phyloP scores from a whole-genome alignment of 2,329 filamentous ascomycete species.

The Ophiostoma ulmi region DNA sequence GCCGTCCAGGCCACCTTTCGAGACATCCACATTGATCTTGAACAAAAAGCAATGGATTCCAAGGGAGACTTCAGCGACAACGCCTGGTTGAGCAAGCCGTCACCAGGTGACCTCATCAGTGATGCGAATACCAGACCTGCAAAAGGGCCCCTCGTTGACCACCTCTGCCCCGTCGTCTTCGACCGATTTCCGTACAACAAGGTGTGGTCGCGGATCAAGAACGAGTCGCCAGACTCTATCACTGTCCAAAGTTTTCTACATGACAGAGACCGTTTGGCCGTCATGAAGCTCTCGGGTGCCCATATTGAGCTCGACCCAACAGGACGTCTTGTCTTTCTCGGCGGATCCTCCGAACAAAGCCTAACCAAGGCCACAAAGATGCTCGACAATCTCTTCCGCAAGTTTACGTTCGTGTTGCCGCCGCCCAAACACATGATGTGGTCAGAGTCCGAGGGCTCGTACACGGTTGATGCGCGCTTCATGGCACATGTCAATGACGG shows the following conservation, averaged over 20 bases:
- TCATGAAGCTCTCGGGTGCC: slow-evolving; percentile 24
- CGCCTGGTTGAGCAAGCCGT: neutral
- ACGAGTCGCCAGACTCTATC: slow-evolving; percentile 26
- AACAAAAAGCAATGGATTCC: neutral
- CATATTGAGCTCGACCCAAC: slow-evolving; percentile 20
- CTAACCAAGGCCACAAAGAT: slow-evolving; percentile 22
- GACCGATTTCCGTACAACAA: slow-evolving; percentile 22
- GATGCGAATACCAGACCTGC: neutral
- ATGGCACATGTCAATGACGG: slow-evolving; percentile 31
- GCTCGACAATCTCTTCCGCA: slow-evolving; percentile 28
- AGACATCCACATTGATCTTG: slow-evolving; percentile 22
- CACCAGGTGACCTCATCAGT: neutral
- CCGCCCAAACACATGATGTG: slow-evolving; percentile 29
- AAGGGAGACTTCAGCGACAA: neutral
- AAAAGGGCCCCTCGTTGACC: slow-evolving; percentile 16
- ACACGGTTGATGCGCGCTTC: slow-evolving; percentile 31
- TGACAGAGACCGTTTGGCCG: slow-evolving; percentile 15
- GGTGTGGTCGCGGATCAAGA: slow-evolving; percentile 30
- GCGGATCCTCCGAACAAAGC: neutral
- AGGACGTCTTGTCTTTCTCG: slow-evolving; percentile 28
- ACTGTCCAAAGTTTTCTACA: slow-evolving; percentile 25
- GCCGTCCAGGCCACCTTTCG: slow-evolving; percentile 26
- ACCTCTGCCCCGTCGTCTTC: slow-evolving; percentile 25
- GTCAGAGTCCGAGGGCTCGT: slow-evolving; percentile 28
- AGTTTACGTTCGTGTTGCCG: slow-evolving; percentile 15